phyloP scores from a whole-genome alignment of 2,329 filamentous ascomycete genomes.

The Ophiostoma ulmi region DNA sequence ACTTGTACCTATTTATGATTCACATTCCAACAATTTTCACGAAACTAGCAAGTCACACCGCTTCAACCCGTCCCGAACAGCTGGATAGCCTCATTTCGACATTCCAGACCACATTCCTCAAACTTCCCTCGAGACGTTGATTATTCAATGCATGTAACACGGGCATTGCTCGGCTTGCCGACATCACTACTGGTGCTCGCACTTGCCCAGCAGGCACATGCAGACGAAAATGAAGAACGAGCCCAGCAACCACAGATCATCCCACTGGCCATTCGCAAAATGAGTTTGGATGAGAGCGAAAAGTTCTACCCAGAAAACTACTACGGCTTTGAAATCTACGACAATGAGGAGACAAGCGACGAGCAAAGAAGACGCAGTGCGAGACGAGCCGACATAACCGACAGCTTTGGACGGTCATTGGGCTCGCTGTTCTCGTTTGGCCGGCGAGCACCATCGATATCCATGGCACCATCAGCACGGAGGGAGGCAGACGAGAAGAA shows the following conservation, averaged over 20 bases:
- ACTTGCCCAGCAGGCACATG: conserved; percentile 36
- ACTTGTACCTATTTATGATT: neutral
- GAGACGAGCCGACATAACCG: neutral
- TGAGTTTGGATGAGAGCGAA: conserved; percentile 63
- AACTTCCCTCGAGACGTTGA: neutral
- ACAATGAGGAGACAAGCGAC: neutral
- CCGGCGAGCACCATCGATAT: conserved; percentile 16
- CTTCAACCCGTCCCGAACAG: neutral
- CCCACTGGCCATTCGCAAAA: conserved; percentile 65
- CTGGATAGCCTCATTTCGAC: neutral
- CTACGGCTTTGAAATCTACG: conserved; percentile 38
- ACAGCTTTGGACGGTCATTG: conserved; percentile 21
- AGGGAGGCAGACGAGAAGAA: conserved; percentile 15
- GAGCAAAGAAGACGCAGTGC: neutral
- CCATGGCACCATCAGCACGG: conserved; percentile 9
- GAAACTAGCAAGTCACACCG: neutral
- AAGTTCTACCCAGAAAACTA: conserved; percentile 70
- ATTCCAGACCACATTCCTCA: conserved; percentile 2
- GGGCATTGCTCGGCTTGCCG: conserved; percentile 27
- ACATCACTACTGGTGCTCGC: conserved; percentile 45
- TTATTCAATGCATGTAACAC: conserved; percentile 20
- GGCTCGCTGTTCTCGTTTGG: conserved; percentile 22
- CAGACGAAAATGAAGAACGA: conserved; percentile 33
- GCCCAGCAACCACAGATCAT: conserved; percentile 25
- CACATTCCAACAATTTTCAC: neutral